Evolutionary conservation across 441 rosid genomes (phyloP).

Genomic region (Gossypium trilobum): DNA sequence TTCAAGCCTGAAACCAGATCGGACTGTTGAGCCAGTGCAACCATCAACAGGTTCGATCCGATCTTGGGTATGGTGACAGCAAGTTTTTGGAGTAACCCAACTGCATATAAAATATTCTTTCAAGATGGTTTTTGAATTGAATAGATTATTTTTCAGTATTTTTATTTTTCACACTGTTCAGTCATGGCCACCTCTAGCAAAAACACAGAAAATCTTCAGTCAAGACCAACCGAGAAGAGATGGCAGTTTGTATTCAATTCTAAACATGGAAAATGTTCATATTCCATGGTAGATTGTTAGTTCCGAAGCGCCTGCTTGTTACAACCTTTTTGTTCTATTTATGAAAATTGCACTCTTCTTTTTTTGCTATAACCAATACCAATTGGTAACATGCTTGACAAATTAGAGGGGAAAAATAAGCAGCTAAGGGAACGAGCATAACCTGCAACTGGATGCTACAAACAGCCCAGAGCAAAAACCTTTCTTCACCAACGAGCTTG

Average conservation of each 20-base stretch:
- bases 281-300: neutral
- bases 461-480: constrained; percentile 97
- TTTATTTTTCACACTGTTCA: neutral
- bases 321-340: neutral
- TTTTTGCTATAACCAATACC: neutral
- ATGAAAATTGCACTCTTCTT: neutral
- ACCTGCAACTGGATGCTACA: constrained; percentile 99
- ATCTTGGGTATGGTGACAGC: neutral
- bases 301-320: neutral
- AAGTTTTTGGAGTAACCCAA: constrained; percentile 23
- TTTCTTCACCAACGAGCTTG: constrained; percentile 85
- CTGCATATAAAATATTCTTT: constrained; percentile 16
- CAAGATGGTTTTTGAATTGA: constrained; percentile 3
- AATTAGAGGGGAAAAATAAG: neutral
- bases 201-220: neutral
- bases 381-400: neutral
- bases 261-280: neutral
- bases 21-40: constrained; percentile 13
- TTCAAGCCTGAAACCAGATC: constrained; percentile 18
- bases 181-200: neutral
- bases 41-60: constrained; percentile 15
- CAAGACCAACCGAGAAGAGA: neutral
- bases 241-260: neutral
- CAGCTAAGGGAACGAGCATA: constrained; percentile 8
- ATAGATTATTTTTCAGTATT: neutral